Evolutionary conservation across 2,329 filamentous ascomycete genomes (phyloP).

Genomic region (Neocucurbitaria cava): DNA sequence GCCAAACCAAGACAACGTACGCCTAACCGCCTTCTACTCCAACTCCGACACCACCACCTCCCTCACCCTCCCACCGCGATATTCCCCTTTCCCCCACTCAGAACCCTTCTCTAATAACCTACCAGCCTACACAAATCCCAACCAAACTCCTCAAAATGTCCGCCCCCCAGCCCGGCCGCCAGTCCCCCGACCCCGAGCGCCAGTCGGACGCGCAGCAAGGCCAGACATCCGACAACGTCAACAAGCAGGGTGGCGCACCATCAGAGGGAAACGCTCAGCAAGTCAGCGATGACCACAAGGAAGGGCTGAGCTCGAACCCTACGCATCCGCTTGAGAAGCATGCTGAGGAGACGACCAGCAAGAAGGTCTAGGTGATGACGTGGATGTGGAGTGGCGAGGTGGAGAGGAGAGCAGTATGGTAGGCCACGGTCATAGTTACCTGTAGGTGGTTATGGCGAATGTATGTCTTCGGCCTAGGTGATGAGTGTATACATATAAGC

Average conservation of each 20-base stretch:
- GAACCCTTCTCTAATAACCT: background rate
- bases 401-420: background rate
- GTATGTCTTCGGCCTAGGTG: background rate
- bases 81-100: background rate
- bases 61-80: background rate
- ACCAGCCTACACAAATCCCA: background rate
- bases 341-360: constrained; percentile 67
- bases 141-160: constrained; percentile 63
- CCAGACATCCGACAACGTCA: constrained; percentile 64
- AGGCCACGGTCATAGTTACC: no score
- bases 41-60: background rate
- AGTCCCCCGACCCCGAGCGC: constrained; percentile 77
- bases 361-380: constrained; percentile 45
- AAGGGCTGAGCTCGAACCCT: constrained; percentile 66
- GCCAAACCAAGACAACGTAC: constrained; percentile 6
- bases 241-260: constrained; percentile 57
- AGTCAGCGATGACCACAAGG: constrained; percentile 57
- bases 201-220: constrained; percentile 71
- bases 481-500: background rate
- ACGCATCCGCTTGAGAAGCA: constrained; percentile 67
- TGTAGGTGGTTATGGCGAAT: no score
- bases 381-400: background rate
- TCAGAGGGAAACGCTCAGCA: constrained; percentile 55
- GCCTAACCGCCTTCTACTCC: background rate
- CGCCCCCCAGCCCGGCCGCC: constrained; percentile 68